Evolutionary conservation across 805 yeast genomes (phyloP), one percentile per base, ranked within the genome.

Genomic region (Barnettozyma pratensis): DNA sequence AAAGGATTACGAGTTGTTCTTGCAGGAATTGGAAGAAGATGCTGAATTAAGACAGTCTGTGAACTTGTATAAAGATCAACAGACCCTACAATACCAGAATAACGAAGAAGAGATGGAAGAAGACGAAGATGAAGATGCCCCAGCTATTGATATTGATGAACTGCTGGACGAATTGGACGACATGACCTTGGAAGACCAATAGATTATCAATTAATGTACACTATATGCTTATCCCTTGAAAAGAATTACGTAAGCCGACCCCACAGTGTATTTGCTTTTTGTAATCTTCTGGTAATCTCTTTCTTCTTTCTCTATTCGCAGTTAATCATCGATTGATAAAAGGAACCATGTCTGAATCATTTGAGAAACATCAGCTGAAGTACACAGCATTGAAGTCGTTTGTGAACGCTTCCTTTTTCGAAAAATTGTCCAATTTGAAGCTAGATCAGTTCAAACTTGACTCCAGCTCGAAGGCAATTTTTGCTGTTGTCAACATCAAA

Each of bases 11-110:
- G 99, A 92, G 72, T 64, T 85, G 57, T 94, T 94, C 87, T 79
- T 94, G 71, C 97, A 89, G 72, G 97, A 94, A 68, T 80, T 94
- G 66, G 99, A 94, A 74, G 98, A 94, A 70, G 99, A 94, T 70
- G 83, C 83, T 47, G 99, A 94, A 66, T 78, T 94, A 66, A 86
- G 99, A 74, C 90, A 85, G 60, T 81, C 89, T 41, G 81, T 94
- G 67, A 92, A 94, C 65, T 63, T 94, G 61, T 94, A 94, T 75
- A 94, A 90, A 72, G 80, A 84, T 47, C 65, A 46, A 11, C 39
- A 49, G 14, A 39, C 45, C 26, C 11, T 37, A 4, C 32, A 62
- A 11, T 41, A 48, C 44, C 36, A 41, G 9, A 46, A 47, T 10
- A 63, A 53, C 29, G 69, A 62, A 9, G 68, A 62, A 28, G 80